These are phyloP conservation scores for Euphorbia pulcherrima DNA, from an alignment of 345 rosid genomes.

Conservation along the genomic window DNA sequence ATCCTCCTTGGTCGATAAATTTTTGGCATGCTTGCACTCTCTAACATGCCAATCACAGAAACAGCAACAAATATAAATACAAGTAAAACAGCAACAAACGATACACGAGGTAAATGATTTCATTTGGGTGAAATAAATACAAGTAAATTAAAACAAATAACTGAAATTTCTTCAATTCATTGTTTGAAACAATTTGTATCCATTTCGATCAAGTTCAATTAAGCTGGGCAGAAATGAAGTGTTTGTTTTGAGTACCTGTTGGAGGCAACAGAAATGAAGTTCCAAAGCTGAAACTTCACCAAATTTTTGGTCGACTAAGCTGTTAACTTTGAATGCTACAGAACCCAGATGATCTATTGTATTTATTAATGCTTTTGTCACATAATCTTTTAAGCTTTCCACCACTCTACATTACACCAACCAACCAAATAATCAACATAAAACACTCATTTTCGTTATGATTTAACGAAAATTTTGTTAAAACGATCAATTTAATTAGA, in stretches of 20 bases:
- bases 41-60: conserved; percentile 29
- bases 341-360: conserved; percentile 90
- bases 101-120: background rate
- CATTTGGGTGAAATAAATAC: background rate
- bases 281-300: conserved; percentile 44
- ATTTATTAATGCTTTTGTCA: conserved; percentile 63
- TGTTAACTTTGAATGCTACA: conserved; percentile 59
- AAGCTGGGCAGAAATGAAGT: no score
- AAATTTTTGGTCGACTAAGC: conserved; percentile 45
- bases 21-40: conserved; percentile 53
- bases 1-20: conserved; percentile 41
- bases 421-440: no score
- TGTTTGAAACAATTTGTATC: no score
- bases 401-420: conserved; percentile 39
- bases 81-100: no score
- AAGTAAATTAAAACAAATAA: no score
- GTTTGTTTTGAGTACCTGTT: conserved; percentile 46
- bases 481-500: no score
- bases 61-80: background rate
- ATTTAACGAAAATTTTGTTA: no score
- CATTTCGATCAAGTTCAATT: no score
- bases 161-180: no score
- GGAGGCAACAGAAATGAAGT: conserved; percentile 49
- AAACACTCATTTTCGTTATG: no score
- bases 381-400: conserved; percentile 66